Base-by-base conservation (phyloP, 2,329 filamentous ascomycete genomes). In the Fusarium nelsonii region DNA sequence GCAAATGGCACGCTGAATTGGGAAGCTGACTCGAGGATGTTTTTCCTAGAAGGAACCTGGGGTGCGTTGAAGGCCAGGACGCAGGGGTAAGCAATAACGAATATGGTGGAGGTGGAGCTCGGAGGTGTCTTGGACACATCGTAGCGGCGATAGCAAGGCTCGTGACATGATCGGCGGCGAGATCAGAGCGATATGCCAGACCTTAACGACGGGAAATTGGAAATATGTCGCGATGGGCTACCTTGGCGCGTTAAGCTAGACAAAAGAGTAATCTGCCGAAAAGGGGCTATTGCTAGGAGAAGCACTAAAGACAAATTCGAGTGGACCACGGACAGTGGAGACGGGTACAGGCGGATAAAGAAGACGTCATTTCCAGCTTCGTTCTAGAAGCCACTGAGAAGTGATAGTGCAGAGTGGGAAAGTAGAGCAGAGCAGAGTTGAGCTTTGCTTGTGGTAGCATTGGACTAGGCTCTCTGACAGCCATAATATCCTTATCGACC, bases 361-460 rank as follows among this genome's bases (percentile, higher is more conserved):
- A 51, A 52, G 54, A 73, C 55, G 65, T 70, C 71, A 71, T 73
- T 66, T 30, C 23, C 23, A 50, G 33, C 20, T 36, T 72, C 58
- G 59, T 74, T 74, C 72, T 74, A 74, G 72, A 74, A 74, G 68
- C 51, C 51, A 48, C 53, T 40, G 50, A 57, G 49, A 66, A n/a
- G 39, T 41, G 39, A 44, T 33, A 41, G 46, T 36, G 30, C 30
- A 30, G 30, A 30, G 30, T 23, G 23, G 23, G 23, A 8, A 30
- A 50, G n/a, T 15, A 49, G 30, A 46, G 60, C 33, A 33, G 26
- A 50, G 33, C 36, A 30, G 44, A 30, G 43, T 36, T 58, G n/a
- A 37, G 32, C 26, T 26, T 44, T 53, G 18, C 23, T 16, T 49
- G 32, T 48, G 33, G 52, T 46, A 44, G 43, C 34, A 68, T 39